Conservation (phyloP, 495 filamentous ascomycete species). For the Neurospora sp. region DNA sequence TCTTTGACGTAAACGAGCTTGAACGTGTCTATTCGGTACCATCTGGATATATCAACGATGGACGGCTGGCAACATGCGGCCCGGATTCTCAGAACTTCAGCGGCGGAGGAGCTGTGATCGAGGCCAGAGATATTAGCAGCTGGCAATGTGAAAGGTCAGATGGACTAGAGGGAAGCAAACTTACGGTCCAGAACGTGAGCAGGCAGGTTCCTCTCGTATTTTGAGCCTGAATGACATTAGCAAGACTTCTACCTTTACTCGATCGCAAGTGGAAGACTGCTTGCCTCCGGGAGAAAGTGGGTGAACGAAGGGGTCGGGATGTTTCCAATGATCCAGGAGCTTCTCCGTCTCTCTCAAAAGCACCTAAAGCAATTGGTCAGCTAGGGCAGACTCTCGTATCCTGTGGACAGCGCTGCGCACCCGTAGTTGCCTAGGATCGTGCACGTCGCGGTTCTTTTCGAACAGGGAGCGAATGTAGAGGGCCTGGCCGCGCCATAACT, state of each 20-base stretch:
- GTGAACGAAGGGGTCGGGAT: slow-evolving; percentile 82
- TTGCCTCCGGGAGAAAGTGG: slow-evolving; percentile 91
- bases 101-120: slow-evolving; percentile 29
- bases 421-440: slow-evolving; percentile 78
- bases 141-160: background rate
- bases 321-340: slow-evolving; percentile 87
- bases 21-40: background rate
- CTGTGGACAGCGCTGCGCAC: slow-evolving; percentile 36
- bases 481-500: slow-evolving; percentile 89
- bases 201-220: slow-evolving; percentile 91
- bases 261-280: slow-evolving; percentile 10
- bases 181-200: slow-evolving; percentile 68
- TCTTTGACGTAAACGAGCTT: background rate
- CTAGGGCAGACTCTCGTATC: background rate
- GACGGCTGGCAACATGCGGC: background rate
- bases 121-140: slow-evolving; percentile 7
- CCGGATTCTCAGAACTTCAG: slow-evolving; percentile 31
- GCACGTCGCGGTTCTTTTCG: slow-evolving; percentile 81
- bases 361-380: slow-evolving; percentile 37
- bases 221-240: slow-evolving; percentile 55
- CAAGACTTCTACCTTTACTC: slow-evolving; percentile 14
- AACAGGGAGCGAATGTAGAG: slow-evolving; percentile 93
- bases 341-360: slow-evolving; percentile 80
- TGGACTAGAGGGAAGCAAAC: slow-evolving; percentile 23
- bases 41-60: background rate